Evolutionary conservation across 257 asterid species (phyloP).

Genomic region (Solanum piurae): DNA sequence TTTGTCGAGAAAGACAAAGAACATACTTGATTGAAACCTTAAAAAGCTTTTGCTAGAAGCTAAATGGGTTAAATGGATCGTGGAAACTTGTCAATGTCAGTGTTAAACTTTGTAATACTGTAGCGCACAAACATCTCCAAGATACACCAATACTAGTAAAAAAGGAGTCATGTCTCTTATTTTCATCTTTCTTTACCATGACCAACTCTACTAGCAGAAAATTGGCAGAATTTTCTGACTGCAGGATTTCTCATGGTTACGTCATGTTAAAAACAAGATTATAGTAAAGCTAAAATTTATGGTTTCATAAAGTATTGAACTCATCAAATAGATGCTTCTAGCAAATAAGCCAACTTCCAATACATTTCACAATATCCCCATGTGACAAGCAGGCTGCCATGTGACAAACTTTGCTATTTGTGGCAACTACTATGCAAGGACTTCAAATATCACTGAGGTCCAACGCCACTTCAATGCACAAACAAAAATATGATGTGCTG

Average conservation of each 20-base stretch:
- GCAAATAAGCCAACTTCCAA: neutral
- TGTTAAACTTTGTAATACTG: neutral
- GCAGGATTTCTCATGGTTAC: neutral
- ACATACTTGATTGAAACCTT: neutral
- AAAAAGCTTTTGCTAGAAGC: neutral
- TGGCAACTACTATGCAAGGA: neutral
- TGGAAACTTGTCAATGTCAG: neutral
- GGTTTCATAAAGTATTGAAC: neutral
- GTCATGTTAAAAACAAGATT: neutral
- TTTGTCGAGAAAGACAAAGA: neutral
- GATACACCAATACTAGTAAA: neutral
- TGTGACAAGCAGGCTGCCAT: neutral
- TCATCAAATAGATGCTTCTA: neutral
- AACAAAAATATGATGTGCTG: neutral
- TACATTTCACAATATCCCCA: neutral
- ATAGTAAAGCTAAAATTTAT: neutral
- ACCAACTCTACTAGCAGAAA: neutral
- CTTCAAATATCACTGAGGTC: neutral
- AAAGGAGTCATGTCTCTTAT: neutral
- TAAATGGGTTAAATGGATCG: neutral
- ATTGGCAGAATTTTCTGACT: neutral
- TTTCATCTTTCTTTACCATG: neutral
- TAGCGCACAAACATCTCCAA: neutral
- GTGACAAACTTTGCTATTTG: neutral
- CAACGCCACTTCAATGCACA: neutral